Conservation (phyloP, 768 basidiomycete genomes). For the Artomyces pyxidatus region DNA sequence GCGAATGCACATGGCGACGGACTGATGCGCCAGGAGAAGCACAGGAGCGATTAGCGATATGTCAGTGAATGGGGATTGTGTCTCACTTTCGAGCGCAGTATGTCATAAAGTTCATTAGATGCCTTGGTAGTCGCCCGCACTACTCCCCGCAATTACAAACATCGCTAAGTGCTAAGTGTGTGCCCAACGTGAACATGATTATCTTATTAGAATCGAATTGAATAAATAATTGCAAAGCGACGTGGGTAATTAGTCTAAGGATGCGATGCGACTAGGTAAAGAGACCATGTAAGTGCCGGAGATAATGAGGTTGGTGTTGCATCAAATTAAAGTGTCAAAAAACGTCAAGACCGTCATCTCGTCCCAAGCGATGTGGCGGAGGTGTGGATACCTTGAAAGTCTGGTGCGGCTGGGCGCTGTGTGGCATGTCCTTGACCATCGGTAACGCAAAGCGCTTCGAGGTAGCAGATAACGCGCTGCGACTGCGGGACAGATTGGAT, state of each 20-base stretch:
- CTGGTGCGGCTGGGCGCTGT: constrained; percentile 46
- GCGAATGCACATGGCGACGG: constrained; percentile 22
- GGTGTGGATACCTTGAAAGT: constrained; percentile 36
- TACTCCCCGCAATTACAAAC: too few species aligned
- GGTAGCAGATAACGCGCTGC: constrained; percentile 4
- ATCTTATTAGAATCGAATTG: neutral
- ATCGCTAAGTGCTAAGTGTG: neutral
- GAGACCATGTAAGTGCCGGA: neutral
- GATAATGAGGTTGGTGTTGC: neutral
- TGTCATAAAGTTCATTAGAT: too few species aligned
- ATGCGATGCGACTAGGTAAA: too few species aligned
- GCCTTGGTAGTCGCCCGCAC: too few species aligned
- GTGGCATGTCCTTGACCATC: constrained; percentile 32
- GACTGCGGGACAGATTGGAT: constrained; percentile 9
- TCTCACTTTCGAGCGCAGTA: too few species aligned
- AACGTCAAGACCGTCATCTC: constrained; percentile 12
- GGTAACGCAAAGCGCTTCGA: neutral
- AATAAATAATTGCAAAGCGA: neutral
- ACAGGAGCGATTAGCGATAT: neutral
- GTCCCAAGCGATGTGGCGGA: constrained; percentile 18
- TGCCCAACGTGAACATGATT: neutral
- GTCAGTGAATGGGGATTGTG: neutral
- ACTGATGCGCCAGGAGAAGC: neutral
- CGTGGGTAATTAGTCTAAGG: neutral
- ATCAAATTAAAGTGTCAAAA: constrained; percentile 3